phyloP scores from a whole-genome alignment of 2,329 filamentous ascomycete species.

The Cladosporium phlei region DNA sequence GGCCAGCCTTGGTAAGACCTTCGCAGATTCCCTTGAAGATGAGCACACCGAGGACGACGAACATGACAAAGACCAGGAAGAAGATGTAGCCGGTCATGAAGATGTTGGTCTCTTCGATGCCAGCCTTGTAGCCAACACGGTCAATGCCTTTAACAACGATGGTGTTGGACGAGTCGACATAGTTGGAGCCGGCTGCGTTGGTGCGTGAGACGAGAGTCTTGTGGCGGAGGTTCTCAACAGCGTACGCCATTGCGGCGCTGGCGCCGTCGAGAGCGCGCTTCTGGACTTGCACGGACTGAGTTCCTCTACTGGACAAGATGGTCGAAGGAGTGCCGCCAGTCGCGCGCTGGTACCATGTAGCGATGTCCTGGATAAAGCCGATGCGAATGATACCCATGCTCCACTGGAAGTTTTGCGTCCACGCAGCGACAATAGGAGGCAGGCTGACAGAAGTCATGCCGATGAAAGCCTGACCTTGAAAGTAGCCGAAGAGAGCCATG shows the following conservation, averaged over 20 bases:
- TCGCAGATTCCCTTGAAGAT: constrained; percentile 80
- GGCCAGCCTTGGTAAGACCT: constrained; percentile 65
- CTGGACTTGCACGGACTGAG: constrained; percentile 77
- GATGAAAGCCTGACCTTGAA: constrained; percentile 89
- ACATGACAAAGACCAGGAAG: constrained; percentile 76
- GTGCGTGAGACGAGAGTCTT: constrained; percentile 41
- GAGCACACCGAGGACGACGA: constrained; percentile 67
- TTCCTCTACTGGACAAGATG: constrained; percentile 67
- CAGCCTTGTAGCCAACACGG: constrained; percentile 78
- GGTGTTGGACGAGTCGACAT: constrained; percentile 32
- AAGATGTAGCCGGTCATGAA: constrained; percentile 89
- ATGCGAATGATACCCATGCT: constrained; percentile 92
- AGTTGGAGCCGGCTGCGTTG: constrained; percentile 22
- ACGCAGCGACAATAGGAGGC: constrained; percentile 82
- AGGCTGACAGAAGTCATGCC: constrained; percentile 76
- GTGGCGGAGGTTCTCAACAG: constrained; percentile 34
- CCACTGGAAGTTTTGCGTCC: constrained; percentile 98
- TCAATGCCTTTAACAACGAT: constrained; percentile 73
- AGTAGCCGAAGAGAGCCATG: constrained; percentile 88
- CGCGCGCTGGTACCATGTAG: constrained; percentile 92
- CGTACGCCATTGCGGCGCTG: constrained; percentile 51
- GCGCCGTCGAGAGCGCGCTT: constrained; percentile 54
- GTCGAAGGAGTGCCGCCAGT: constrained; percentile 82
- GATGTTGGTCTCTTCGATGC: constrained; percentile 84
- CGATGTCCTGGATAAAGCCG: constrained; percentile 79